Evolutionary conservation across 495 filamentous ascomycete species (phyloP).

Genomic region (Penicillium canariense): DNA sequence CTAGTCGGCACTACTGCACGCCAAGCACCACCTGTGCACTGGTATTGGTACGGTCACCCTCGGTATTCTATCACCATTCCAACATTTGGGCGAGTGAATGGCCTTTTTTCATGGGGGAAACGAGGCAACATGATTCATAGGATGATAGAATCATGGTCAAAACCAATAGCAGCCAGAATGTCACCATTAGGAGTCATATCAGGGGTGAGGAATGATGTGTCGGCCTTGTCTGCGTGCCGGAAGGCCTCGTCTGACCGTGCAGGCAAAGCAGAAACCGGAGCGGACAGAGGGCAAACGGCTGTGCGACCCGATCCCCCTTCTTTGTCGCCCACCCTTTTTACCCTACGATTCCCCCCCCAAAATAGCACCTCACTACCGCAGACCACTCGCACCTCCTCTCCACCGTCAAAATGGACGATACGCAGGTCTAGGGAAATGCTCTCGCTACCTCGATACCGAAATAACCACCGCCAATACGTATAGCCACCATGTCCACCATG

Average conservation of each 20-base stretch:
- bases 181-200: not conserved
- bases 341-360: slow-evolving; percentile 1
- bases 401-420: slow-evolving; percentile 22
- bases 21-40: slow-evolving; percentile 1
- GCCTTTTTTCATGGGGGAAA: not conserved
- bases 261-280: not conserved
- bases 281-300: slow-evolving; percentile 2
- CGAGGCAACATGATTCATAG: not conserved
- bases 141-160: not conserved
- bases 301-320: slow-evolving; percentile 5
- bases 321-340: slow-evolving; percentile 13
- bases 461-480: not conserved
- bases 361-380: not conserved
- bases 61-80: slow-evolving; percentile 8
- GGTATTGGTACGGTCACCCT: slow-evolving; percentile 1
- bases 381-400: not conserved
- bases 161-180: not conserved
- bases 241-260: not conserved
- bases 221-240: not conserved
- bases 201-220: not conserved
- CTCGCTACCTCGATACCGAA: not conserved
- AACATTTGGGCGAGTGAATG: not conserved
- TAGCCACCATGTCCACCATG: slow-evolving; percentile 28
- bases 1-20: slow-evolving; percentile 3
- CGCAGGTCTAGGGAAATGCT: slow-evolving; percentile 12